Conservation (phyloP, 768 basidiomycete species). For the Tremella yokohamensis region DNA sequence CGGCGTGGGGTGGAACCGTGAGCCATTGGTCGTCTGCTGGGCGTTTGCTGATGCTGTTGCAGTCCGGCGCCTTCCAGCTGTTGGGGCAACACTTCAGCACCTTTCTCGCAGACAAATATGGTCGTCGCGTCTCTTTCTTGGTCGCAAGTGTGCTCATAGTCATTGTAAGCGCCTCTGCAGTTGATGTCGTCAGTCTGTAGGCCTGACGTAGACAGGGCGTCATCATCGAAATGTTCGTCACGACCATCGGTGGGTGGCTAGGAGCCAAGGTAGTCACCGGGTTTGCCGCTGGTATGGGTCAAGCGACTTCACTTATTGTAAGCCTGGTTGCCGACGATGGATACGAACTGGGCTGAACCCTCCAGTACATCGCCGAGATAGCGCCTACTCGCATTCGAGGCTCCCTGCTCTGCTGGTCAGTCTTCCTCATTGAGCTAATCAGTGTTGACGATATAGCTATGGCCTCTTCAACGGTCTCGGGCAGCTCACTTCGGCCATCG, state of each 20-base stretch:
- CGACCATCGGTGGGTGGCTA: conserved; percentile 11
- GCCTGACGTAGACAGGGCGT: not conserved
- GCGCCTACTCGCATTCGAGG: conserved; percentile 31
- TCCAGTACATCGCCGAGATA: conserved; percentile 21
- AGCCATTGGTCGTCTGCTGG: not conserved
- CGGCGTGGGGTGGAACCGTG: not conserved
- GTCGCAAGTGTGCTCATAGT: not conserved
- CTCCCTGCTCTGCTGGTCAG: conserved; percentile 12
- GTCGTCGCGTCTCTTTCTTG: not conserved
- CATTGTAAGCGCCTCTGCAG: not conserved
- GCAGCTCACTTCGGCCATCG: conserved; percentile 20
- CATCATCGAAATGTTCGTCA: conserved; percentile 12
- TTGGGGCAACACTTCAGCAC: conserved; percentile 1
- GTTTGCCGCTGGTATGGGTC: conserved; percentile 19
- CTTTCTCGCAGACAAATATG: not conserved
- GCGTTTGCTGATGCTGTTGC: not conserved
- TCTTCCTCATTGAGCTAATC: too few relatives aligned
- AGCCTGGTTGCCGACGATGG: not conserved
- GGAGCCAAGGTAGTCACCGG: conserved; percentile 17
- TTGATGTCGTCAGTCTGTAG: not conserved
- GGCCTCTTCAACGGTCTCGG: conserved; percentile 18
- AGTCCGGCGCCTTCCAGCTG: not conserved
- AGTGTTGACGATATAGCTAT: conserved; percentile 6
- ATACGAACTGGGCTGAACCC: too few relatives aligned
- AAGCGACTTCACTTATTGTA: conserved; percentile 19